Conservation (phyloP, 176 grass and related monocot genomes). For the Musa troglodytarum region DNA sequence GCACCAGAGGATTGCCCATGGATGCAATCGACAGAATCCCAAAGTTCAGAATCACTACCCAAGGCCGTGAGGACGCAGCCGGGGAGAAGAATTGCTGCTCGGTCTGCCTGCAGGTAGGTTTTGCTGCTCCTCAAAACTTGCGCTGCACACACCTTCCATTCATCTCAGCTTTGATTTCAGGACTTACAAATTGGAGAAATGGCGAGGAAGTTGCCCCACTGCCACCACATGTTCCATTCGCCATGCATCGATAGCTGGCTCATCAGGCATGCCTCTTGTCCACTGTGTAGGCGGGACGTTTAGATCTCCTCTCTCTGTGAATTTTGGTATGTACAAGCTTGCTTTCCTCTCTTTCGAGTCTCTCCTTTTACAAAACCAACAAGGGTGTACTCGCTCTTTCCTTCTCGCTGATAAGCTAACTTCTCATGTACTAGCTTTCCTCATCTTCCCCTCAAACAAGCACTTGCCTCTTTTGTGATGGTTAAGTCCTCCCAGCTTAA, state of each 20-base stretch:
- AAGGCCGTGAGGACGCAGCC: background rate
- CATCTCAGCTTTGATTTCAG: background rate
- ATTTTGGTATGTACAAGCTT: too few species aligned
- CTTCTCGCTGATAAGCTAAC: too few species aligned
- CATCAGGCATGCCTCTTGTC: constrained; percentile 9
- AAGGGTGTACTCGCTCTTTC: too few species aligned
- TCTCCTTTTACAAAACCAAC: too few species aligned
- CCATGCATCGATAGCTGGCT: constrained; percentile 12
- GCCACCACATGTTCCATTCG: constrained; percentile 6
- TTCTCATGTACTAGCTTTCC: too few species aligned
- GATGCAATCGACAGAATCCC: constrained; percentile 47
- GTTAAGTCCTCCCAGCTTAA: too few species aligned
- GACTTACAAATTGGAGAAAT: background rate
- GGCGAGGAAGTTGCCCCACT: background rate
- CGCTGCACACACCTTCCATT: too few species aligned
- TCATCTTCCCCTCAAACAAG: too few species aligned
- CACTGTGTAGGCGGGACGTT: constrained; percentile 2
- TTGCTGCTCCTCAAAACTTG: background rate
- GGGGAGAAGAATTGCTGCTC: constrained; percentile 41
- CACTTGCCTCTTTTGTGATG: too few species aligned
- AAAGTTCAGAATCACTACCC: constrained; percentile 22
- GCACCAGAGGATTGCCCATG: constrained; percentile 39
- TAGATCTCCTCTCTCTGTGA: too few species aligned
- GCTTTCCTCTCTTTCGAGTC: too few species aligned
- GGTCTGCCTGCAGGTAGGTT: constrained; percentile 59